Percentiles rank a stretch among this genome's conserved stretches.
phyloP scores from a whole-genome alignment of 306 rosid species.

The Cucurbita ficifolia region DNA sequence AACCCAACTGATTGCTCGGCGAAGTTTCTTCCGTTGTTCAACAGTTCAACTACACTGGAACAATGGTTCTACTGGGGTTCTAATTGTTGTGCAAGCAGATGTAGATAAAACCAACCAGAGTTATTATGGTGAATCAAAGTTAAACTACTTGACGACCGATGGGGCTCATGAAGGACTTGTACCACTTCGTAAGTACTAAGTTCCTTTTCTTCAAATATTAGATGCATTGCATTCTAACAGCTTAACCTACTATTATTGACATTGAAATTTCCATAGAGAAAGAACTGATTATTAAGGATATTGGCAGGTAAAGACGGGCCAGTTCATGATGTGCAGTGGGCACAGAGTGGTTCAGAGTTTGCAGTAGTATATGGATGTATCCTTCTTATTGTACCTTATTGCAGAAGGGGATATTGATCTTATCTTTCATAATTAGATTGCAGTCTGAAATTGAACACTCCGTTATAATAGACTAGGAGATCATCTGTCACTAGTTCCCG shows the following conservation, averaged over 20 bases:
- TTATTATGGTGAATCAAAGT: conserved; percentile 87
- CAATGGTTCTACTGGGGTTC: conserved; percentile 70
- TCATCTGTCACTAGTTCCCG: not conserved
- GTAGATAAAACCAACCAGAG: conserved; percentile 96
- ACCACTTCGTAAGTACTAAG: conserved; percentile 59
- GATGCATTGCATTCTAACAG: not conserved
- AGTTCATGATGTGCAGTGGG: conserved; percentile 92
- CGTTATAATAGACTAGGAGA: not conserved
- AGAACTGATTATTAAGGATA: conserved; percentile 7
- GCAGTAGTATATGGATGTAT: conserved; percentile 96
- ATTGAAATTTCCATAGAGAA: not conserved
- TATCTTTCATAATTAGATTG: not conserved
- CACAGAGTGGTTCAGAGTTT: conserved; percentile 65
- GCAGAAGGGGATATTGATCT: not conserved
- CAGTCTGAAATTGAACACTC: not conserved
- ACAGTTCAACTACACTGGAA: conserved; percentile 79
- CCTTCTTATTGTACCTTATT: conserved; percentile 26
- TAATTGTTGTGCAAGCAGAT: conserved; percentile 75
- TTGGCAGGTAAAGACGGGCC: conserved; percentile 97
- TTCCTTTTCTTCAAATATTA: not conserved
- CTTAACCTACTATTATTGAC: not conserved
- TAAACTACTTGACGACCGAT: conserved; percentile 77
- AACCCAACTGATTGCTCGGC: conserved; percentile 54
- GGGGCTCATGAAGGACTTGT: conserved; percentile 77
- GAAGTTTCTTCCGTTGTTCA: conserved; percentile 82